phyloP scores from a whole-genome alignment of 768 basidiomycete genomes.

The Leucocoprinus birnbaumii region DNA sequence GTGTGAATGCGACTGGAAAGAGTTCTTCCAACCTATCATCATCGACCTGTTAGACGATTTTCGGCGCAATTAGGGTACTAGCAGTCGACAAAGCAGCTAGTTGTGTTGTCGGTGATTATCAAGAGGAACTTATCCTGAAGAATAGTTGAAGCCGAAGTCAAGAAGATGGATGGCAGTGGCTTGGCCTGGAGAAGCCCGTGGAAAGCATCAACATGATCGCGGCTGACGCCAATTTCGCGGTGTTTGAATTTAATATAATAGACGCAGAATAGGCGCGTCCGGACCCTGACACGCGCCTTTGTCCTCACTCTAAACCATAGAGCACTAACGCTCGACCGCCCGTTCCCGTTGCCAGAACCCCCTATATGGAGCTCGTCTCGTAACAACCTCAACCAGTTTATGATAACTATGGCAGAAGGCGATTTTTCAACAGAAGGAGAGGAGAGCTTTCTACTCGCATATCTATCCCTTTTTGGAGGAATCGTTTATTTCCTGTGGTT shows the following conservation, averaged over 20 bases:
- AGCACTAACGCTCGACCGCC: neutral
- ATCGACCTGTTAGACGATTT: too few relatives aligned
- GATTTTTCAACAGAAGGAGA: neutral
- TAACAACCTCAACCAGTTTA: neutral
- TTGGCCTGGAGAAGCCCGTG: too few relatives aligned
- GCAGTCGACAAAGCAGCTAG: too few relatives aligned
- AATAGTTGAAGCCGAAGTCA: neutral
- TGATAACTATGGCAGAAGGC: neutral
- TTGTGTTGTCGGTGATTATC: too few relatives aligned
- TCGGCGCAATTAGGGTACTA: too few relatives aligned
- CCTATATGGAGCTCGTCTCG: neutral
- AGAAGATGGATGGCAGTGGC: too few relatives aligned
- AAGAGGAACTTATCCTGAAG: neutral
- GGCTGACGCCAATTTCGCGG: too few relatives aligned
- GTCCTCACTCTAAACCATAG: neutral
- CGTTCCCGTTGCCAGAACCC: neutral
- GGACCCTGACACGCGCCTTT: neutral
- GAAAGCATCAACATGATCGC: too few relatives aligned
- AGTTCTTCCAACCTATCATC: too few relatives aligned
- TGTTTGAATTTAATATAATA: neutral
- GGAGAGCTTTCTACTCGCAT: constrained; percentile 8
- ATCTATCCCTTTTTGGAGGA: constrained; percentile 1
- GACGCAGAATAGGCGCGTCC: too few relatives aligned
- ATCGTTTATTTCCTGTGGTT: constrained; percentile 7
- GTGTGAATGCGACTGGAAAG: neutral